These are phyloP conservation scores for Mycena belliarum DNA, from an alignment of 768 basidiomycete genomes.

Conservation along the genomic window DNA sequence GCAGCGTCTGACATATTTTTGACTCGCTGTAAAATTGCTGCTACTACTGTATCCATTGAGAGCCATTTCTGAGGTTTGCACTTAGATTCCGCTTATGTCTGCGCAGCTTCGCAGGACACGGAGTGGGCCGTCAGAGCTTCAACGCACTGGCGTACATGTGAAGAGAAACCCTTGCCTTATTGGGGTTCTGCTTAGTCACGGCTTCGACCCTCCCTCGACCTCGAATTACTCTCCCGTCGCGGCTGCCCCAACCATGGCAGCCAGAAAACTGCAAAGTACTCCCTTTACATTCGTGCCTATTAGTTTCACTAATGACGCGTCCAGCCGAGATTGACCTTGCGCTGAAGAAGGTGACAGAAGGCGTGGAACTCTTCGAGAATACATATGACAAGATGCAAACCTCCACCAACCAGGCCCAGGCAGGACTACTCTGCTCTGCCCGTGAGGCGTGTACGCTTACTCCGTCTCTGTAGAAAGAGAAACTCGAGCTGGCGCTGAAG, in stretches of 20 bases:
- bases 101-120: no score
- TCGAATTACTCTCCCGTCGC: no score
- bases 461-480: slow-evolving; percentile 17
- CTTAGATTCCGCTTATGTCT: no score
- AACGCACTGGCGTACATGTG: no score
- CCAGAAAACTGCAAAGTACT: slow-evolving; percentile 86
- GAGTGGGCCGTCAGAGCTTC: no score
- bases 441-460: background rate
- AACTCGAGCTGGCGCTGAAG: slow-evolving; percentile 18
- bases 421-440: background rate
- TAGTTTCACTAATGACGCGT: background rate
- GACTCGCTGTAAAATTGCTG: no score
- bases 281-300: background rate
- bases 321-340: slow-evolving; percentile 94
- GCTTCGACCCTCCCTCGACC: no score
- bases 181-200: no score
- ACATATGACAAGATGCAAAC: slow-evolving; percentile 99
- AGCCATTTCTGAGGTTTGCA: no score
- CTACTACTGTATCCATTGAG: no score
- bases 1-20: background rate
- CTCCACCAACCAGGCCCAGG: slow-evolving; percentile 72
- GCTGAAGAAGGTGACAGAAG: slow-evolving; percentile 93
- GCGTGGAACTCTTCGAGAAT: slow-evolving; percentile 91
- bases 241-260: slow-evolving; percentile 62
- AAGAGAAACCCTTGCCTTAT: no score